Evolutionary conservation across 2,329 filamentous ascomycete genomes (phyloP), one percentile per base, ranked within the genome.

Genomic region (Mycosphaerelloides madeirae): DNA sequence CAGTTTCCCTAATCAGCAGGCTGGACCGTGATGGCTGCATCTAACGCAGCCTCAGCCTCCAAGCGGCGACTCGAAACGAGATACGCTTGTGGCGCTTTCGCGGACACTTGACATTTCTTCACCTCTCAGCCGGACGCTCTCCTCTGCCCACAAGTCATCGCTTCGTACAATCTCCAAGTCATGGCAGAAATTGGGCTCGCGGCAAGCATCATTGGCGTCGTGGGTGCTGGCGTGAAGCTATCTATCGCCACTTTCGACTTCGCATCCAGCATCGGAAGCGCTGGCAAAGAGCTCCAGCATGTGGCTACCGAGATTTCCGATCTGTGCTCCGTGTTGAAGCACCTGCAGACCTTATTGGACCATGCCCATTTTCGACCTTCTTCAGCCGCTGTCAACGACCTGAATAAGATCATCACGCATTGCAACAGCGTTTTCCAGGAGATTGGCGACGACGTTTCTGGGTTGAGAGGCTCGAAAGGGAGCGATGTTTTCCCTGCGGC

Each of bases 221-320:
- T 46, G 7, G 44, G 44, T 7, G 34, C 44, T 29, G 44, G 44
- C 3, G 42, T 29, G n/a, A n/a, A n/a, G n/a, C n/a, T n/a, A n/a
- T n/a, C n/a, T n/a, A n/a, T n/a, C n/a, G n/a, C n/a, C n/a, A n/a
- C n/a, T n/a, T n/a, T n/a, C n/a, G n/a, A n/a, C n/a, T n/a, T n/a
- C n/a, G 44, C 44, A 12, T 28, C 38, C 9, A 46, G 29, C 11
- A 20, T 46, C 3, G 44, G 44, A 12, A 25, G 37, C 16, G 44
- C 44, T 15, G 44, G 44, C 4, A 46, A 29, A 38, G 44, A 46
- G 28, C 29, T 46, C 15, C 38, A 46, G 18, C 31, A 36, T 42
- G 39, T 46, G 18, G 44, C 38, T 6, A 46, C 32, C 3, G 44
- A 46, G 32, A 46, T 42, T 31, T 42, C 38, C 3, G 33, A 29